Evolutionary conservation across 2,329 filamentous ascomycete genomes (phyloP).

Genomic region (Cladosporium sp.): DNA sequence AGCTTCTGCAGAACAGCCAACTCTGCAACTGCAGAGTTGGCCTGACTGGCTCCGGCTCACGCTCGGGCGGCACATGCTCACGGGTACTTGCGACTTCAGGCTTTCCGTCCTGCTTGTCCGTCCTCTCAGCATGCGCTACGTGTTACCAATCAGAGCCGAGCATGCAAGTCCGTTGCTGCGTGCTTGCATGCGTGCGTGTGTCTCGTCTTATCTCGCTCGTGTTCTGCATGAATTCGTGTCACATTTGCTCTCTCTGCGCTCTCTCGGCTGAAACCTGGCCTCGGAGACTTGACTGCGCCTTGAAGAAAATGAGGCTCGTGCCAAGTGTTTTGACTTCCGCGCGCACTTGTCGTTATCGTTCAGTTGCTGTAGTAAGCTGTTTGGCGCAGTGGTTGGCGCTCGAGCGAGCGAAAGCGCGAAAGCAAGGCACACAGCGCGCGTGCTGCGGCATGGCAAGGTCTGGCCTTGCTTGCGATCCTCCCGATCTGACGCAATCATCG

Average conservation of each 20-base stretch:
- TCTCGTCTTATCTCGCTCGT: slow-evolving; percentile 4
- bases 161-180: neutral
- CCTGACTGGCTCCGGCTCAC: neutral
- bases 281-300: slow-evolving; percentile 1
- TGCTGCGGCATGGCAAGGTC: neutral
- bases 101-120: neutral
- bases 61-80: slow-evolving; percentile 5
- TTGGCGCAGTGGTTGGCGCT: neutral
- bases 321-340: neutral
- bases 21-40: neutral
- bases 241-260: neutral
- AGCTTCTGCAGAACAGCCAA: neutral
- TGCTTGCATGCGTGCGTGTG: neutral
- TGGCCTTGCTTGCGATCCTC: neutral
- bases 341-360: neutral
- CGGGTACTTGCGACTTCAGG: neutral
- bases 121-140: neutral
- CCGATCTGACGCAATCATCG: slow-evolving; percentile 3
- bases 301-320: slow-evolving; percentile 5
- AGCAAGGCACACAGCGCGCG: neutral
- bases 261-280: slow-evolving; percentile 18
- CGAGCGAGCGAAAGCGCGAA: slow-evolving; percentile 8
- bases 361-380: neutral
- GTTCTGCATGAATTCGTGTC: slow-evolving; percentile 14
- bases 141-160: neutral